These are phyloP conservation scores for Cucumis sativus DNA, from an alignment of 306 rosid species.

Conservation along the genomic window DNA sequence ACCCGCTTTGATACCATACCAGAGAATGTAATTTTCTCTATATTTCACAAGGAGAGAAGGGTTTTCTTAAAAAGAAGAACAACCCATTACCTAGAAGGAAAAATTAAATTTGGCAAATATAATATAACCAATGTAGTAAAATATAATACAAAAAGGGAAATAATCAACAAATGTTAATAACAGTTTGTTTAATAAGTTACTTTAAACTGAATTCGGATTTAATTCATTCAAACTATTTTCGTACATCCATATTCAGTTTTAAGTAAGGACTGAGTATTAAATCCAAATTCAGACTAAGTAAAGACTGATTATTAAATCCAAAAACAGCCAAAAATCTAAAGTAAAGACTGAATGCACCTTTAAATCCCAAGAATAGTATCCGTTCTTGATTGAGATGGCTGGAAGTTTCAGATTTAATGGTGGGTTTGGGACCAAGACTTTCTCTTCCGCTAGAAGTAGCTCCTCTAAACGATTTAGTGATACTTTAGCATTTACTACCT, in stretches of 20 bases:
- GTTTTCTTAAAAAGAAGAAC: no score
- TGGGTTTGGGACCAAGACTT: conserved; percentile 40
- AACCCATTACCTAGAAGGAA: no score
- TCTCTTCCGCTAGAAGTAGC: conserved; percentile 52
- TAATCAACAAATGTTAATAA: neutral
- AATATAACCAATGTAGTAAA: no score
- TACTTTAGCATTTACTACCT: conserved; percentile 73
- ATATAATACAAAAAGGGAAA: no score
- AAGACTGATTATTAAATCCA: neutral
- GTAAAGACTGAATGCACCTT: conserved; percentile 26
- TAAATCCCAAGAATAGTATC: conserved; percentile 67
- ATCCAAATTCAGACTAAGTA: no score
- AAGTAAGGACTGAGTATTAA: no score
- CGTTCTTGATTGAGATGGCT: conserved; percentile 64
- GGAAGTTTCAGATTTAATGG: conserved; percentile 53
- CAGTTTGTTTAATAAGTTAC: neutral
- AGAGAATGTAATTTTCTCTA: no score
- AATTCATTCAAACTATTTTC: neutral
- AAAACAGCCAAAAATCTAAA: neutral
- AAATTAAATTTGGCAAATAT: no score
- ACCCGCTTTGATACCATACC: no score
- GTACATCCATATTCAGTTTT: neutral
- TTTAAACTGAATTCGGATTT: neutral
- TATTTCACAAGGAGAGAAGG: no score
- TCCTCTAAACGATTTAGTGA: conserved; percentile 78